Evolutionary conservation across 805 yeast species (phyloP).

Genomic region (Ogataea nakhonphanomensis): DNA sequence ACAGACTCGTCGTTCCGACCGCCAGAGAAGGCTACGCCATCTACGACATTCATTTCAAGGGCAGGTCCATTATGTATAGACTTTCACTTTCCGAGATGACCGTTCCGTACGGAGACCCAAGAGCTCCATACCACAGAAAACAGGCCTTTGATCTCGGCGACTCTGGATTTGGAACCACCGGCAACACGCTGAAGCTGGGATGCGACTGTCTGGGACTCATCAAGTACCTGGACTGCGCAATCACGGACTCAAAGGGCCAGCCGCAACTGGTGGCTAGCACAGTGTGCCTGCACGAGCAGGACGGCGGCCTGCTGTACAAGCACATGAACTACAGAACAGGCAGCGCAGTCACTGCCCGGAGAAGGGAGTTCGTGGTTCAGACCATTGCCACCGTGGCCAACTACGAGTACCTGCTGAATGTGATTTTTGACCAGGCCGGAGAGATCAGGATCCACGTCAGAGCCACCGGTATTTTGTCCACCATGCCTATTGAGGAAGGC

Average conservation of each 20-base stretch:
- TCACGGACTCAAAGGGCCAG: constrained; percentile 56
- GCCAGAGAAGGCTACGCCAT: constrained; percentile 78
- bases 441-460: constrained; percentile 73
- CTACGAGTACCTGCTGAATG: constrained; percentile 73
- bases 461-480: constrained; percentile 84
- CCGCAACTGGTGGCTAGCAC: constrained; percentile 63
- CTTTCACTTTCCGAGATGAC: constrained; percentile 79
- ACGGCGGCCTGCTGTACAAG: constrained; percentile 71
- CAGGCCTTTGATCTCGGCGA: constrained; percentile 87
- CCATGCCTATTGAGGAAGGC: constrained; percentile 76
- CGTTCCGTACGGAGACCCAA: constrained; percentile 83
- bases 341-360: constrained; percentile 66
- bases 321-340: constrained; percentile 77
- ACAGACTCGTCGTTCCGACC: constrained; percentile 62
- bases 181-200: constrained; percentile 65
- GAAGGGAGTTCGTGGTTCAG: constrained; percentile 76
- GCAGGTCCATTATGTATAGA: constrained; percentile 73
- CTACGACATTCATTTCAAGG: constrained; percentile 71
- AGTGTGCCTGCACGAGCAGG: constrained; percentile 79
- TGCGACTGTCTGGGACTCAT: constrained; percentile 83
- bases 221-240: constrained; percentile 63
- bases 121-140: constrained; percentile 80
- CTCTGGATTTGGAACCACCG: constrained; percentile 75
- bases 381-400: constrained; percentile 83
- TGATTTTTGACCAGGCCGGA: constrained; percentile 75